Evolutionary conservation across 495 filamentous ascomycete genomes (phyloP).

Genomic region (Lasiosphaeris hirsuta): DNA sequence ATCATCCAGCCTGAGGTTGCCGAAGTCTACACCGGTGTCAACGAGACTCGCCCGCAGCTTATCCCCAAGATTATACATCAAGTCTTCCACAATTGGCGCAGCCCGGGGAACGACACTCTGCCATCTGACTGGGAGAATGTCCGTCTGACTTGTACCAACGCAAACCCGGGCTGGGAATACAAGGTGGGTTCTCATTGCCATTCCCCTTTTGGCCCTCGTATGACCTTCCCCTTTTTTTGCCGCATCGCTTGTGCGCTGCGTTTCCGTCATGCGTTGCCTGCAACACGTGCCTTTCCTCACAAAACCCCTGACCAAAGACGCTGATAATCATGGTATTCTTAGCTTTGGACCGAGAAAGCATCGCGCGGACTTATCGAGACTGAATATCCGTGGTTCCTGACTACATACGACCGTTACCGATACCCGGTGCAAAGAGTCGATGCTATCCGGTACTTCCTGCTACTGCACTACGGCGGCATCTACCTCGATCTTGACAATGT

Average conservation of each 20-base stretch:
- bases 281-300: too few relatives aligned
- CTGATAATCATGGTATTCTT: constrained; percentile 1
- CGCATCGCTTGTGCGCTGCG: too few relatives aligned
- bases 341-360: constrained; percentile 86
- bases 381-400: constrained; percentile 83
- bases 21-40: constrained; percentile 7
- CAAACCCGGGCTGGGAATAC: constrained; percentile 78
- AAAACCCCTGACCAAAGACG: too few relatives aligned
- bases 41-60: constrained; percentile 7
- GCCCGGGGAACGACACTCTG: constrained; percentile 52
- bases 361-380: constrained; percentile 70
- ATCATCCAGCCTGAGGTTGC: constrained; percentile 22
- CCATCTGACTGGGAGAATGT: constrained; percentile 70
- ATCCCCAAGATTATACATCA: constrained; percentile 86
- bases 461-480: constrained; percentile 77
- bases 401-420: constrained; percentile 75
- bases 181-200: constrained; percentile 51
- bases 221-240: not conserved
- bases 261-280: too few relatives aligned
- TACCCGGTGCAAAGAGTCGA: constrained; percentile 86
- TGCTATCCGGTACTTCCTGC: constrained; percentile 83
- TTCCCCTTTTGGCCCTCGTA: not conserved
- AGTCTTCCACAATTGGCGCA: constrained; percentile 66
- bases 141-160: constrained; percentile 69
- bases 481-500: constrained; percentile 91